These are phyloP conservation scores for Porphyrellus cyaneotinctus DNA, from an alignment of 768 basidiomycete genomes.

Conservation along the genomic window DNA sequence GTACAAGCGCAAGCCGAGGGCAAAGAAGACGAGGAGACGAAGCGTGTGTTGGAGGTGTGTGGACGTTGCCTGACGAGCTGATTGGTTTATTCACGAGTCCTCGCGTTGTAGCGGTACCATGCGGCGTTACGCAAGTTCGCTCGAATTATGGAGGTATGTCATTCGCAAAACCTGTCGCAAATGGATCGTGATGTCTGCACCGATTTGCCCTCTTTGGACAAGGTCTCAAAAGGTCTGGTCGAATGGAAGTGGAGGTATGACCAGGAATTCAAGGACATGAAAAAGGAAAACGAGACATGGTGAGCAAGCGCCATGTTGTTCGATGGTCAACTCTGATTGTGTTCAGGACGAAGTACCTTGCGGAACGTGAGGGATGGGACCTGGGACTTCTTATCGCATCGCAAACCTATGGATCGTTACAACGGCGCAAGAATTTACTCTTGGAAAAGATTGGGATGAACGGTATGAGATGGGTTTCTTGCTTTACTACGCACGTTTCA, in stretches of 20 bases:
- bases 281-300: conserved; percentile 16
- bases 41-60: conserved; percentile 1
- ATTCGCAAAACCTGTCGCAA: not conserved
- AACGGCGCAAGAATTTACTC: conserved; percentile 34
- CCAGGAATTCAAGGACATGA: not conserved
- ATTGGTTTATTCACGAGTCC: not conserved
- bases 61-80: not conserved
- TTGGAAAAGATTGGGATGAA: conserved; percentile 35
- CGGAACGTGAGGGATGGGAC: conserved; percentile 41
- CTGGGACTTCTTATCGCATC: conserved; percentile 39
- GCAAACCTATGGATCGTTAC: conserved; percentile 38
- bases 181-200: not conserved
- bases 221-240: conserved; percentile 24
- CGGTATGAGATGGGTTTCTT: conserved; percentile 32
- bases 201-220: not conserved
- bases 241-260: conserved; percentile 28
- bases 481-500: not conserved
- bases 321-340: not conserved
- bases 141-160: conserved; percentile 20
- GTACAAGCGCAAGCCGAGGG: not conserved
- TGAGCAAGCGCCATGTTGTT: not conserved
- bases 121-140: conserved; percentile 1
- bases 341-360: conserved; percentile 35
- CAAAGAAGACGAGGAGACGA: not conserved
- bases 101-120: conserved; percentile 5